Base-by-base conservation (phyloP, 2,329 filamentous ascomycete genomes). In the Diaporthe sp. region DNA sequence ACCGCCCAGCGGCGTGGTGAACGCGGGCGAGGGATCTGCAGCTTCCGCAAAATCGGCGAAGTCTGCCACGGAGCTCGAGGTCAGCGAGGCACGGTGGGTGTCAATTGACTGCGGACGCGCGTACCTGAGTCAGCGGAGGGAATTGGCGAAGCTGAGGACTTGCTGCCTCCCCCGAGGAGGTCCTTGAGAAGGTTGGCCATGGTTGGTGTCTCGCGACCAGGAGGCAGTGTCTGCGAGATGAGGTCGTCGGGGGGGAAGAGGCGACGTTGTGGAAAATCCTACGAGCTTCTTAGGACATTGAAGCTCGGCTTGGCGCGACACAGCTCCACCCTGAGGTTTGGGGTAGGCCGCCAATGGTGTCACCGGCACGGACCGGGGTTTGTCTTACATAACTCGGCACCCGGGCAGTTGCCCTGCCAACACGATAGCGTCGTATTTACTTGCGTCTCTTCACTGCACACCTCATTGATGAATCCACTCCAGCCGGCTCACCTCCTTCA, bases 11-110 rank as follows among this genome's bases (percentile, higher is more conserved):
- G 84, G 83, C 65, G 86, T 82, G 68, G 85, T 85, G 81, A 87
- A 82, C 75, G 89, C 84, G 73, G 89, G 89, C 32, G 87, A 83
- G 73, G 94, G 92, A 27, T 93, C 91, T 77, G 95, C 91, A 79
- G 92, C 93, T 77, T 91, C 92, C 75, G 95, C 94, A 81, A 97
- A 98, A 87, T 98, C 96, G 85, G 94, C 95, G 83, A 98, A 98
- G 86, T 97, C 96, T 98, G 82, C 50, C 15, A 55, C 66, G 66
- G 70, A 75, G 76, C 76, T 58, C 63, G 72, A 44, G 69, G 80
- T 83, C 77, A 83, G 81, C 56, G 37, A 27, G 58, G 25, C 32
- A n/a, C 25, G 37, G 19, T 1, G 37, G 27, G n/a, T 30, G 53
- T 66, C 47, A 76, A 72, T 74, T 71, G 65, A 25, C 25, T 22